Evolutionary conservation across 2,329 filamentous ascomycete species (phyloP), one percentile per base, ranked within the genome.

Genomic region (Fusarium sp.): DNA sequence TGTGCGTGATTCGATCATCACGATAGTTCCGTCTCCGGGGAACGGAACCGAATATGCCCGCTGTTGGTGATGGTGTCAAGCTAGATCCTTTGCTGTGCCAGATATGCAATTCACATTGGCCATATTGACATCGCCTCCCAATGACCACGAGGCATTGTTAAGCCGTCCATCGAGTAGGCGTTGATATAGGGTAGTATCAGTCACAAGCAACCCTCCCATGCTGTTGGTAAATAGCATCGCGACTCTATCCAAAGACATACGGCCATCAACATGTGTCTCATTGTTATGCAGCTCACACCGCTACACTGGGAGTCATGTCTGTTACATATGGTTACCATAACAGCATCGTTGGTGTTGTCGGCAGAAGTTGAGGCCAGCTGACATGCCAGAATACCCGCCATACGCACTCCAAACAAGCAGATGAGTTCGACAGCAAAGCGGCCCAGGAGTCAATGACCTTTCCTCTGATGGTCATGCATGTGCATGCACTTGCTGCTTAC

Each of bases 261-360:
- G 61, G 45, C 21, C 54, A 28, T 43, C 23, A 32, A 48, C 27
- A 21, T 10, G 37, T 71, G 50, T 68, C 41, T 54, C 34, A 32
- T 49, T 40, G n/a, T 32, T 25, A 32, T 45, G 48, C 47, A 54
- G 42, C 32, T 55, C 60, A 57, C 63, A 71, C 68, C 67, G 67
- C 63, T 53, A 40, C 30, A 40, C 34, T 25, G 11, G 54, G 28
- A 45, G 20, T 32, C 42, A 49, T 41, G 37, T 34, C 23, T 37
- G 21, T 23, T 18, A 49, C 21, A 23, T n/a, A 43, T 37, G 16
- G 28, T 47, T 46, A 40, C 53, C 54, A 56, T 21, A 50, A n/a
- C 47, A 68, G 67, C 43, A 49, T 67, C 46, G n/a, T 53, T 25
- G 40, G 56, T 57, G 58, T 43, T 4, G n/a, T 21, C 7, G 32